phyloP scores from a whole-genome alignment of 2,329 filamentous ascomycete genomes.

The Talaromyces sp. region DNA sequence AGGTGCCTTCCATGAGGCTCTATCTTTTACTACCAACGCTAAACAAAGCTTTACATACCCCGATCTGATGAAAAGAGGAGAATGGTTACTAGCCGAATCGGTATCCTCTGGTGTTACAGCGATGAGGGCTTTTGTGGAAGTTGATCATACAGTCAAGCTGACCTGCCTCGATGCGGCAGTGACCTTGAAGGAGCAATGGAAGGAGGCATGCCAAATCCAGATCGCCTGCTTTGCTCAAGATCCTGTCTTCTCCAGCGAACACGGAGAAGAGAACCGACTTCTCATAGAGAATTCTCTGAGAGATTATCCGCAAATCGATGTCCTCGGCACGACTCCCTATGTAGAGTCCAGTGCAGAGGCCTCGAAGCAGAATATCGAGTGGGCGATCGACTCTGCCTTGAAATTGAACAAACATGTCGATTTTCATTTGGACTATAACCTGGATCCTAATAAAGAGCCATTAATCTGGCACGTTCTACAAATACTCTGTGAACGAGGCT shows the following conservation, averaged over 20 bases:
- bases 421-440: constrained; percentile 72
- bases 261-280: constrained; percentile 54
- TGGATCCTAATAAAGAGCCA: constrained; percentile 54
- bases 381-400: constrained; percentile 62
- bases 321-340: constrained; percentile 70
- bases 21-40: constrained; percentile 60
- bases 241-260: constrained; percentile 62
- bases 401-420: constrained; percentile 61
- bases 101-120: constrained; percentile 66
- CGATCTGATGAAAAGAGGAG: constrained; percentile 67
- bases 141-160: constrained; percentile 63
- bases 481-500: constrained; percentile 53
- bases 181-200: constrained; percentile 58
- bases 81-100: constrained; percentile 67
- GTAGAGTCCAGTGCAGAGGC: constrained; percentile 59
- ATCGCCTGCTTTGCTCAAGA: constrained; percentile 73
- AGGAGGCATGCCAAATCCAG: constrained; percentile 61
- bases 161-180: constrained; percentile 62
- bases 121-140: constrained; percentile 72
- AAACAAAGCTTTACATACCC: constrained; percentile 64
- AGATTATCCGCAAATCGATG: constrained; percentile 52
- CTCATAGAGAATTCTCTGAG: constrained; percentile 53
- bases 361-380: constrained; percentile 62
- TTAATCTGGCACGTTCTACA: constrained; percentile 60
- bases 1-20: constrained; percentile 68